Base-by-base conservation (phyloP, 2,329 filamentous ascomycete species). In the Hypocrella siamensis region DNA sequence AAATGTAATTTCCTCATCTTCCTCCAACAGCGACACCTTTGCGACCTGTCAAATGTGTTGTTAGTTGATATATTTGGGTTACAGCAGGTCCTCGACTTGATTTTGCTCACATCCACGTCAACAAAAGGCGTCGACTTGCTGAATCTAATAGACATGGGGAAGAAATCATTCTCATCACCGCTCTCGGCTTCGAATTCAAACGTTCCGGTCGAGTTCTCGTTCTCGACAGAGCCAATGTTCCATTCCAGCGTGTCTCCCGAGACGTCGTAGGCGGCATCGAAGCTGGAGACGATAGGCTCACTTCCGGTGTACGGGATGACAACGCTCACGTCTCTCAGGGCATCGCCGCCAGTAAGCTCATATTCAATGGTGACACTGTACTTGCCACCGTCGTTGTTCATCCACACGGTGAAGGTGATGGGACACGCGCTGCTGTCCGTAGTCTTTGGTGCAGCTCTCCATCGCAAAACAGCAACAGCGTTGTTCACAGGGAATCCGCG, bases 341-440 rank as follows among this genome's bases (percentile, higher is more conserved):
- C 57, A 42, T 88, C 81, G 2, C 74, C 67, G 31, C 85, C 82
- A 1, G 81, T 88, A 37, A 93, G 70, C 55, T 98, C 90, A 53
- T 96, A 98, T 57, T 96, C 90, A 21, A 96, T 73, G 2, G 88
- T 98, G 49, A 98, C 74, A 41, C 81, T 92, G 56, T 79, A 92
- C 46, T 78, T 85, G 50, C 75, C 74, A 29, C 78, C 73, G 30
- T 82, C 79, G 56, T 86, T 85, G 58, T 93, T 94, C 38, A 93
- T 83, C 90, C 90, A 98, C 24, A 94, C 88, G 3, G 85, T 94
- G 55, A 98, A 96, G 24, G 81, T 90, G 47, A 98, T 90, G 6
- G 90, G 90, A 24, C 92, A 75, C 33, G 86, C 74, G 39, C 75
- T 76, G 22, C 79, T 58, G 44, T 92, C 83, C 42, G 92, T 85